Percentiles rank a stretch among this genome's conserved stretches.
Evolutionary conservation across 106 monocot genomes (phyloP).

Genomic region (Amphibolis antarctica): DNA sequence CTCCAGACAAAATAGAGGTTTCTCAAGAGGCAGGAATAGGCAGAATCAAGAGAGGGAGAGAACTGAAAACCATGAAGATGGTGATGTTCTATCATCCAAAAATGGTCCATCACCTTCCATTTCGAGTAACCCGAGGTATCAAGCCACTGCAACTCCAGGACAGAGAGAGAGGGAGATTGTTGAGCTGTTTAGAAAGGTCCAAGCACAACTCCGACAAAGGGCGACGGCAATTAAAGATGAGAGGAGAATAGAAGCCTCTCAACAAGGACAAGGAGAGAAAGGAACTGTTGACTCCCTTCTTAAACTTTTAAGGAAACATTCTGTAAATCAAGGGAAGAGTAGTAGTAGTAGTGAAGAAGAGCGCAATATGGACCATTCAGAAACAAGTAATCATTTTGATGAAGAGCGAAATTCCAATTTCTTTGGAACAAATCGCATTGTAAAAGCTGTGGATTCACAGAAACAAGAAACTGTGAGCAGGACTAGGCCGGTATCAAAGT

Average conservation of each 20-base stretch:
- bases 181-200: conserved; percentile 73
- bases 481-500: conserved; percentile 56
- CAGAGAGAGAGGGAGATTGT: conserved; percentile 80
- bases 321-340: conserved; percentile 44
- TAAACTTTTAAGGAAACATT: conserved; percentile 70
- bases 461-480: conserved; percentile 8
- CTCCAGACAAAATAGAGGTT: conserved; percentile 53
- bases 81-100: conserved; percentile 37
- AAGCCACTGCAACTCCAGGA: conserved; percentile 58
- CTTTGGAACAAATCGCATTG: conserved; percentile 24
- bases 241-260: conserved; percentile 53
- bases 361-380: conserved; percentile 20
- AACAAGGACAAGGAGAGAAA: conserved; percentile 45
- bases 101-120: conserved; percentile 61
- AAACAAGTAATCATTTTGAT: conserved; percentile 27
- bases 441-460: conserved; percentile 20
- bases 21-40: conserved; percentile 36
- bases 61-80: conserved; percentile 34
- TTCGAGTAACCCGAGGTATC: conserved; percentile 38
- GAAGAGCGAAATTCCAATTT: conserved; percentile 38
- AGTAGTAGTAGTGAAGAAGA: conserved; percentile 10
- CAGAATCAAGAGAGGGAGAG: conserved; percentile 39
- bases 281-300: conserved; percentile 80
- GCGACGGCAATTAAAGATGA: conserved; percentile 55
- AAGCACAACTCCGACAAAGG: conserved; percentile 56